Base-by-base conservation (phyloP, 2,329 filamentous ascomycete species). In the Colletotrichum phormii region DNA sequence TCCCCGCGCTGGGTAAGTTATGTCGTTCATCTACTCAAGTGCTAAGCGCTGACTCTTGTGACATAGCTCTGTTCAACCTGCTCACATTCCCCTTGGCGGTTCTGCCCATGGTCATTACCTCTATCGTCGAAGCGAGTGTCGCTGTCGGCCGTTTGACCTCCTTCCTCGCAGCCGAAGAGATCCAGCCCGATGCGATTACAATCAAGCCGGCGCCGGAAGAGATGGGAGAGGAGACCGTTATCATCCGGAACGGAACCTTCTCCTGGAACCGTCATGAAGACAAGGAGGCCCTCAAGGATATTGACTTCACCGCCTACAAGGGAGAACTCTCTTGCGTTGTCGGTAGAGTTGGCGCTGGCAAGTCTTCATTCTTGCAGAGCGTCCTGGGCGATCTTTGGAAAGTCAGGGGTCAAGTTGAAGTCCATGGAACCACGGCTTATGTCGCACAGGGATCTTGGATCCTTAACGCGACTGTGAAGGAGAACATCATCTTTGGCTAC, bases 401-500 rank as follows among this genome's bases (percentile, higher is more conserved):
- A 81, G 88, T 93, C 62, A 91, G 94, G 73, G 97, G 97, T 60
- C 89, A 94, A 74, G 96, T 98, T 4, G 88, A 93, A 67, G 88
- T 99, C 11, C 92, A 94, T 77, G 97, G 97, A 59, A 90, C 89
- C 33, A 90, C 95, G 53, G 97, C 97, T 1, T 99, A 98, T 81
- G 97, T 97, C 71, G 94, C 95, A 18, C 97, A 99, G 81, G 92
- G 94, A 78, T 87, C 95, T 24, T 99, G 97, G 97, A 94, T 99
- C 64, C 96, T 98, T 92, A 99, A 99, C 80, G 97, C 97, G 9
- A 97, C 94, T 35, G 95, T 99, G 69, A 94, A 95, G 78, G 97
- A 99, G 80, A 99, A 99, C 80, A 98, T 99, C 77, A 88, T 98
- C 5, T 99, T 99, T 79, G 97, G 97, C 1, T 95, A 99, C 83